A percentile compares a stretch with the other conserved stretches of the same genome.
These are phyloP conservation scores for Aspergillus fumigatiaffinis DNA, from an alignment of 2,329 filamentous ascomycete genomes.

Conservation along the genomic window DNA sequence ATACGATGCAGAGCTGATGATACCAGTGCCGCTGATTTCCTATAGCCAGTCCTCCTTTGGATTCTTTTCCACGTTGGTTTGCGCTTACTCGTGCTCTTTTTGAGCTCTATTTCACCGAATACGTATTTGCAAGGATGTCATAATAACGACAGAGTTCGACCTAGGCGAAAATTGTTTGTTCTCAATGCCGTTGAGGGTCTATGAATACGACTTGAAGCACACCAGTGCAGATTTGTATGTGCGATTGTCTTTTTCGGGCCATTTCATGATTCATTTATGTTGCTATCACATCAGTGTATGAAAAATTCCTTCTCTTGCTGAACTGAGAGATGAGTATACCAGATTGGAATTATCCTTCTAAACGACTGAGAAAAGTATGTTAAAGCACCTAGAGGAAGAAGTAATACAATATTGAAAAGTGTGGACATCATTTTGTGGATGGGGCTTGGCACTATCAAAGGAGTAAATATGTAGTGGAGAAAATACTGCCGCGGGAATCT, in stretches of 20 bases:
- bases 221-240: neutral
- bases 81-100: neutral
- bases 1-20: neutral
- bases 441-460: neutral
- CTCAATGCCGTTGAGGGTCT: neutral
- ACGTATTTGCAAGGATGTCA: neutral
- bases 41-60: neutral
- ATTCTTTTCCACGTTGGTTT: neutral
- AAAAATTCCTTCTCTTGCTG: neutral
- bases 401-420: neutral
- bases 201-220: neutral
- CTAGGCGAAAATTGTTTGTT: too few relatives aligned
- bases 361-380: neutral
- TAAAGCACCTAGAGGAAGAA: too few relatives aligned
- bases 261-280: neutral
- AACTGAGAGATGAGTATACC: neutral
- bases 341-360: neutral
- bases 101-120: neutral
- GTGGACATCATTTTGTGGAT: neutral
- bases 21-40: neutral
- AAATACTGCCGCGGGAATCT: constrained; percentile 25
- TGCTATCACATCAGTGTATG: neutral
- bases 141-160: neutral
- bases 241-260: neutral
- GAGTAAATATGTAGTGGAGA: neutral